phyloP scores from a whole-genome alignment of 495 filamentous ascomycete genomes.

The Penicillium coffeae region DNA sequence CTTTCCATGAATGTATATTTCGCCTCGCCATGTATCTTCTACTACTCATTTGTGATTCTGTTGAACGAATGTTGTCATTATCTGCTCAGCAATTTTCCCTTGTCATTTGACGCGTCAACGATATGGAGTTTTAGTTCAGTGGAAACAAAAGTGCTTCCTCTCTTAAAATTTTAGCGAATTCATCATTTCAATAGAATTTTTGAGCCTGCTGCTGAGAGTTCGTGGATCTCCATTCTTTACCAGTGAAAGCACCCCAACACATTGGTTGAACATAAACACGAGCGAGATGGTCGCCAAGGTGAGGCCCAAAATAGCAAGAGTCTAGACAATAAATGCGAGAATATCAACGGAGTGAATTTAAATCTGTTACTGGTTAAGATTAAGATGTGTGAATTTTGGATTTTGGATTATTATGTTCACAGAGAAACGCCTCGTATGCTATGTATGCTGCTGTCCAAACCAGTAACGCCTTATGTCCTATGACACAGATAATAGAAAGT shows the following conservation, averaged over 20 bases:
- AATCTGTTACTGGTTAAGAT: no score
- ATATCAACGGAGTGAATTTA: no score
- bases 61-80: no score
- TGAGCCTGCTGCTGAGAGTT: background rate
- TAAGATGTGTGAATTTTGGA: no score
- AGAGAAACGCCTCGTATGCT: slow-evolving; percentile 24
- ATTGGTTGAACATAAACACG: no score
- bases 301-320: no score
- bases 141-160: slow-evolving; percentile 37
- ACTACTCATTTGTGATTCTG: background rate
- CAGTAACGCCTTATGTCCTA: slow-evolving; percentile 1
- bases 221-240: no score
- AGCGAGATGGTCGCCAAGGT: no score
- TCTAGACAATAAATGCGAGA: no score
- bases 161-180: slow-evolving; percentile 32
- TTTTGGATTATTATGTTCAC: no score
- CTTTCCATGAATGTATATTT: slow-evolving; percentile 4
- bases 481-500: background rate
- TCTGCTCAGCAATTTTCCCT: no score
- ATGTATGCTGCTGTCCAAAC: slow-evolving; percentile 2
- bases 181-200: slow-evolving; percentile 24
- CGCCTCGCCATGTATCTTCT: background rate
- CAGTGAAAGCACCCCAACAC: no score
- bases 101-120: slow-evolving; percentile 31
- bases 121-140: slow-evolving; percentile 45